These are phyloP conservation scores for Geranomyces variabilis DNA, from an alignment of 192 early-diverging fungal species.

Conservation along the genomic window DNA sequence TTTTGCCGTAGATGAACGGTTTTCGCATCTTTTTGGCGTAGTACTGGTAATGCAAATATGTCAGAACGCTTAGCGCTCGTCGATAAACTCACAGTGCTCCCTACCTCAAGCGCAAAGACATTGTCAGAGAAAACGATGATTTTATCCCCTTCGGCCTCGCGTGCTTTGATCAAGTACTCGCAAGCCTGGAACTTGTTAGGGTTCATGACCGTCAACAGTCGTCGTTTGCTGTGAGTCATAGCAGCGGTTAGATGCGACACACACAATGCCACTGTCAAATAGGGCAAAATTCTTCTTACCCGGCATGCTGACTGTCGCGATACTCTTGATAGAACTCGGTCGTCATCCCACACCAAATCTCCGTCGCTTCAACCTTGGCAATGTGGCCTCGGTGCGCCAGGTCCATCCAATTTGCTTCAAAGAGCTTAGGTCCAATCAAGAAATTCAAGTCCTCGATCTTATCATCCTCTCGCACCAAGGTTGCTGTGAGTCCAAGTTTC, in stretches of 20 bases:
- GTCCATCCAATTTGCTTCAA: constrained; percentile 99
- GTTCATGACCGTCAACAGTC: constrained; percentile 94
- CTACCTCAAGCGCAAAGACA: constrained; percentile 83
- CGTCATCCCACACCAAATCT: constrained; percentile 99
- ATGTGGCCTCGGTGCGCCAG: constrained; percentile 94
- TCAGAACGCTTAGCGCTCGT: not conserved
- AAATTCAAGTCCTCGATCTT: constrained; percentile 99
- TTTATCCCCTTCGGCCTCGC: constrained; percentile 91
- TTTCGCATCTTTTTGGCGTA: constrained; percentile 81
- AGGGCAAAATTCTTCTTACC: not conserved
- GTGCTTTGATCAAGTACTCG: constrained; percentile 92
- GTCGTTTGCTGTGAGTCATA: constrained; percentile 22
- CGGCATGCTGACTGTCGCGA: constrained; percentile 18
- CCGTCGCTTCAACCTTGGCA: constrained; percentile 78
- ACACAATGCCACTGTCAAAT: no score
- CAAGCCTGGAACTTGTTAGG: constrained; percentile 96
- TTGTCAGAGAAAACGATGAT: constrained; percentile 99
- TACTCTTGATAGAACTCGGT: constrained; percentile 94
- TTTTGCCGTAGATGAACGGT: constrained; percentile 92
- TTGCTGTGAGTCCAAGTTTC: constrained; percentile 96
- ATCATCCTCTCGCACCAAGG: constrained; percentile 96
- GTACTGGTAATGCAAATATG: constrained; percentile 38
- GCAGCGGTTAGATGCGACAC: not conserved
- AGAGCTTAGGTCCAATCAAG: constrained; percentile 99
- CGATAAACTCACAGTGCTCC: not conserved